phyloP scores from a whole-genome alignment of 106 monocot species.

The Cymbidium sinense region DNA sequence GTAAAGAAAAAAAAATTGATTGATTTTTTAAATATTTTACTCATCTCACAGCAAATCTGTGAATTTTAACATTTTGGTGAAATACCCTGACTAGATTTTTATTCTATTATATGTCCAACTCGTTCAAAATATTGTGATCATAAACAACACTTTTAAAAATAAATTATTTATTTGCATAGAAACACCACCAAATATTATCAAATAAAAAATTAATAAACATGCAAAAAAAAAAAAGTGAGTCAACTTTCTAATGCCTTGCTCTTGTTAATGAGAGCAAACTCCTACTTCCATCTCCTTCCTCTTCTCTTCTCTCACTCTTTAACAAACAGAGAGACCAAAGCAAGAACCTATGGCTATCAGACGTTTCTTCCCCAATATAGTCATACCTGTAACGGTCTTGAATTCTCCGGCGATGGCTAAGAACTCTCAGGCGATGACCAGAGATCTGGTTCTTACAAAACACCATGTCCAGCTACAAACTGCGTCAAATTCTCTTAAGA shows the following conservation, averaged over 20 bases:
- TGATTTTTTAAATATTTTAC: too few relatives aligned
- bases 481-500: slow-evolving; percentile 3
- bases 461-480: neutral
- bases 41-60: too few relatives aligned
- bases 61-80: too few relatives aligned
- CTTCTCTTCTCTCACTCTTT: neutral
- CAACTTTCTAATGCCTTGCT: neutral
- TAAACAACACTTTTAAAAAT: too few relatives aligned
- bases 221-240: too few relatives aligned
- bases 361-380: neutral
- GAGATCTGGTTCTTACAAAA: neutral
- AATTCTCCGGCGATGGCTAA: neutral
- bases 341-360: neutral
- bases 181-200: too few relatives aligned
- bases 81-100: too few relatives aligned
- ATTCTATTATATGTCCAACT: too few relatives aligned
- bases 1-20: too few relatives aligned
- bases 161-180: too few relatives aligned
- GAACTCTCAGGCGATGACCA: neutral
- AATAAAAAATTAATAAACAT: too few relatives aligned
- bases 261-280: neutral
- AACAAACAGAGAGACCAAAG: neutral
- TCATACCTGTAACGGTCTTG: neutral
- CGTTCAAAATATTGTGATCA: too few relatives aligned
- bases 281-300: neutral